phyloP scores from a whole-genome alignment of 192 early-diverging fungal species.

The Podila epicladia region DNA sequence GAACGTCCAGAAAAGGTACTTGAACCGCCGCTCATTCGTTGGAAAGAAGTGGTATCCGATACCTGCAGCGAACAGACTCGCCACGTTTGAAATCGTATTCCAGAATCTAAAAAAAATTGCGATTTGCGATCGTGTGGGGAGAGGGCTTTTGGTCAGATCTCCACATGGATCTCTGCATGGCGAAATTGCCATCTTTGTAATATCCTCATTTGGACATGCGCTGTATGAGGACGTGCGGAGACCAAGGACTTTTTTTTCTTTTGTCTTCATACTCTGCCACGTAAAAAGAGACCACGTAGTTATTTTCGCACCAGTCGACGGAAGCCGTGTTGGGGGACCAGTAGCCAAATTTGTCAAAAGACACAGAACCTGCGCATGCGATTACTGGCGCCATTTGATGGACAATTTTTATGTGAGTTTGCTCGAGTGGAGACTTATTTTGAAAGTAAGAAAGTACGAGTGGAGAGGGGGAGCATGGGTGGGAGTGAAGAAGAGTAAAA shows the following conservation, averaged over 20 bases:
- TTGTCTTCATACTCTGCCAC: conserved; percentile 58
- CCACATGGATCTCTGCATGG: too few species aligned
- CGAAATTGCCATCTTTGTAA: neutral
- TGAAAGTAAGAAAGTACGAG: neutral
- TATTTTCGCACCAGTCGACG: conserved; percentile 53
- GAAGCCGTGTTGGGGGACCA: conserved; percentile 44
- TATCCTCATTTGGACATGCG: too few species aligned
- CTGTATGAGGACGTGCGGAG: too few species aligned
- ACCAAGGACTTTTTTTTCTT: too few species aligned
- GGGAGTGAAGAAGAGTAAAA: neutral
- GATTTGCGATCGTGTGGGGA: neutral
- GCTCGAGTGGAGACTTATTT: too few species aligned
- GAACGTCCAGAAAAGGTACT: conserved; percentile 64
- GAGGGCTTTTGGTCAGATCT: neutral
- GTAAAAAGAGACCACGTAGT: conserved; percentile 57
- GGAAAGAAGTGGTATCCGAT: conserved; percentile 60
- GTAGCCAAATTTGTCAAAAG: conserved; percentile 15
- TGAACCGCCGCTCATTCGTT: conserved; percentile 56
- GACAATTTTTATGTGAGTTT: neutral
- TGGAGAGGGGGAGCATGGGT: neutral
- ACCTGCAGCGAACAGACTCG: conserved; percentile 68
- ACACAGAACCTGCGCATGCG: neutral
- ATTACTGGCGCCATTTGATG: too few species aligned
- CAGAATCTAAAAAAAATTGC: conserved; percentile 45
- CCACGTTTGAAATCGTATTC: conserved; percentile 73